These are phyloP conservation scores for Rhodotorula sp. DNA, from an alignment of 1,284 basidiomycete species.

Conservation along the genomic window DNA sequence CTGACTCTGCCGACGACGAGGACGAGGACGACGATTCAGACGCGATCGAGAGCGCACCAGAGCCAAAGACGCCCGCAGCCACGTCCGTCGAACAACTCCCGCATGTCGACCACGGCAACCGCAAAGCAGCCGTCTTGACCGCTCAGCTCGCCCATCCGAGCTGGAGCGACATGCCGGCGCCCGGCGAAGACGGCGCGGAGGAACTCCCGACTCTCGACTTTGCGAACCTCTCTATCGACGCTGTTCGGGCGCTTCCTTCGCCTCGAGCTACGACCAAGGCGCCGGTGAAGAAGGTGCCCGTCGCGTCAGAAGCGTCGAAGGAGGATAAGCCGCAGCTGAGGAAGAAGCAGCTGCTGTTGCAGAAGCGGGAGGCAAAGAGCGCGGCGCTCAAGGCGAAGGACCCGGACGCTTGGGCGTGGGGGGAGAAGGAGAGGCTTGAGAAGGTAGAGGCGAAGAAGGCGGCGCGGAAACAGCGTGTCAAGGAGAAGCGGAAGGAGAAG, in stretches of 20 bases:
- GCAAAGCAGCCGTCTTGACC: constrained; percentile 3
- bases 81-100: constrained; percentile 7
- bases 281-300: neutral
- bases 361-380: constrained; percentile 17
- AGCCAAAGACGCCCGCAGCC: constrained; percentile 11
- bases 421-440: constrained; percentile 20
- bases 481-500: constrained; percentile 24
- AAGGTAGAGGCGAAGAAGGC: constrained; percentile 18
- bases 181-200: constrained; percentile 59
- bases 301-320: neutral
- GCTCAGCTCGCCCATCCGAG: constrained; percentile 45
- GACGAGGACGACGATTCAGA: constrained; percentile 20
- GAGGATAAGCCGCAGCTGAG: neutral
- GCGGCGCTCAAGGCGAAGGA: constrained; percentile 27
- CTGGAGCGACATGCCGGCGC: constrained; percentile 75
- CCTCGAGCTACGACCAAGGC: neutral
- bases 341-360: constrained; percentile 22
- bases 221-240: constrained; percentile 59
- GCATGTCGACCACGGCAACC: neutral
- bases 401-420: constrained; percentile 20
- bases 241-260: constrained; percentile 43
- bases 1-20: constrained; percentile 1
- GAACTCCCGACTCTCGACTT: constrained; percentile 77
- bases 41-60: neutral
- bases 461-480: constrained; percentile 17